A percentile compares a stretch with the other conserved stretches of the same genome.
Conservation (phyloP, 805 yeast genomes). For the Jamesozyma piceae region DNA sequence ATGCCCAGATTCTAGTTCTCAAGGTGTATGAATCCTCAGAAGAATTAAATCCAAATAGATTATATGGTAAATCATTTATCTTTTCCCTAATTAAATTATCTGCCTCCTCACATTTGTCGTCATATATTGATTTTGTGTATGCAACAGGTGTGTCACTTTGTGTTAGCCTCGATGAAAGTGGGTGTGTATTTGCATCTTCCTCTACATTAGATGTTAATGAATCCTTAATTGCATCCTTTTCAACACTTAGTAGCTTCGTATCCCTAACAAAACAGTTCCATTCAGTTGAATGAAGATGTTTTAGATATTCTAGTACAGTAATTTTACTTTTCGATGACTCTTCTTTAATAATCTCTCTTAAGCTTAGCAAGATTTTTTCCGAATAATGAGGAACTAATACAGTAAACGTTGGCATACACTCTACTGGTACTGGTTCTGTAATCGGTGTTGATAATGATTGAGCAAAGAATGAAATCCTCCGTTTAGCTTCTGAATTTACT, state of each 20-base stretch:
- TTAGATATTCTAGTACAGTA: slow-evolving; percentile 73
- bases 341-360: slow-evolving; percentile 72
- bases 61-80: slow-evolving; percentile 57
- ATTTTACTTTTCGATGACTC: slow-evolving; percentile 48
- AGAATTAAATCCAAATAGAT: slow-evolving; percentile 63
- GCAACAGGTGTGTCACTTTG: neutral
- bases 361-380: slow-evolving; percentile 67
- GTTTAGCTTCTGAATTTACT: slow-evolving; percentile 63
- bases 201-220: neutral
- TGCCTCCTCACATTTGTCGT: slow-evolving; percentile 1
- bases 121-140: neutral
- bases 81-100: slow-evolving; percentile 31
- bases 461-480: slow-evolving; percentile 82
- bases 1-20: slow-evolving; percentile 82
- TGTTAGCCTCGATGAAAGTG: neutral
- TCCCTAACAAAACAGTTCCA: slow-evolving; percentile 78
- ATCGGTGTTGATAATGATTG: slow-evolving; percentile 82
- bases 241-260: slow-evolving; percentile 44
- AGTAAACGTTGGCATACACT: slow-evolving; percentile 70
- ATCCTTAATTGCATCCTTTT: neutral
- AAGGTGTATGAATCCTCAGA: slow-evolving; percentile 53
- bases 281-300: slow-evolving; percentile 59
- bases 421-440: slow-evolving; percentile 58
- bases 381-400: slow-evolving; percentile 82
- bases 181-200: neutral